Conservation (phyloP, 192 early-diverging fungal genomes). For the Coemansia guatemalensis region DNA sequence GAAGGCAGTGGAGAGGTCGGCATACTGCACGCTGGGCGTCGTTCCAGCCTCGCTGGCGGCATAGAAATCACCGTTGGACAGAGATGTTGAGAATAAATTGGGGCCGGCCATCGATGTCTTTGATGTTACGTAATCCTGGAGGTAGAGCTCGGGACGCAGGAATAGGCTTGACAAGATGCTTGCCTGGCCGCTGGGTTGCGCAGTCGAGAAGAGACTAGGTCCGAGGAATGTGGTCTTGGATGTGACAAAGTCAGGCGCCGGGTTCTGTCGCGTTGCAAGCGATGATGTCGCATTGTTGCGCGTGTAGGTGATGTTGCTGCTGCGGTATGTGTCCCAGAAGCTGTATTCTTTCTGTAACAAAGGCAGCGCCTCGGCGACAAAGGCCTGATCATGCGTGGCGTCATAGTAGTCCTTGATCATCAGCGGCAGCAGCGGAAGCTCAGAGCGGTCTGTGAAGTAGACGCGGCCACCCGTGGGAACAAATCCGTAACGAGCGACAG, state of each 20-base stretch:
- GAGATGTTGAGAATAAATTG: constrained; percentile 8
- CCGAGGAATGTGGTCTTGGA: constrained; percentile 29
- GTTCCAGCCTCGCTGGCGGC: constrained; percentile 39
- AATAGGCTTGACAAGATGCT: background rate
- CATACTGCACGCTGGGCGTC: constrained; percentile 37
- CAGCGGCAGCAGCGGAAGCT: constrained; percentile 66
- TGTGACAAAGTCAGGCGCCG: constrained; percentile 3
- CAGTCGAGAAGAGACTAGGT: constrained; percentile 24
- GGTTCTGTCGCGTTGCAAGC: constrained; percentile 17
- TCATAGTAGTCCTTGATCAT: constrained; percentile 68
- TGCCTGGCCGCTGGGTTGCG: background rate
- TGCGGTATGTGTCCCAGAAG: constrained; percentile 63
- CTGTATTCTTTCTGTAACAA: constrained; percentile 60
- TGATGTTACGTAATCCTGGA: background rate
- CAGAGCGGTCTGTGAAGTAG: constrained; percentile 73
- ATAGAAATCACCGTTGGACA: constrained; percentile 21
- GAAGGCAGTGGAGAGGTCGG: constrained; percentile 10
- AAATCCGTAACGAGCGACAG: constrained; percentile 59
- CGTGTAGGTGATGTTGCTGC: constrained; percentile 35
- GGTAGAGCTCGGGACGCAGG: background rate
- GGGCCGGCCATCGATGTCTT: background rate
- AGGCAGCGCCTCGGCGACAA: constrained; percentile 58
- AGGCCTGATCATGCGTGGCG: constrained; percentile 56
- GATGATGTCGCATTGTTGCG: constrained; percentile 11
- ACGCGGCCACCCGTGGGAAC: constrained; percentile 73